Base-by-base conservation (phyloP, 2,329 filamentous ascomycete species). In the Fusarium fracticaudum region DNA sequence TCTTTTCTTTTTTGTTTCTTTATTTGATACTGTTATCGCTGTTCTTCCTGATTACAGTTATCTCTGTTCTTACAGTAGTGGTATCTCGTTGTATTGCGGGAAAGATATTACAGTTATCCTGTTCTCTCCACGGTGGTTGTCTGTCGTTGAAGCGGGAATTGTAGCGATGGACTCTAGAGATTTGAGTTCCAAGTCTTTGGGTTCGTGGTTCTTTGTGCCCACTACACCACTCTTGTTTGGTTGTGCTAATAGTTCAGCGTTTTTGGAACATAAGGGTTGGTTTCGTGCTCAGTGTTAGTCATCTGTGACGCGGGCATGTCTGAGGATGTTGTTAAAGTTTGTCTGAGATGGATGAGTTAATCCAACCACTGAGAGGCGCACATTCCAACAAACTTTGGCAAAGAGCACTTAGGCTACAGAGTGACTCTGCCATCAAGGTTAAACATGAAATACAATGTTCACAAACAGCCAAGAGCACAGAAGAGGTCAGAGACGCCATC, bases 401-500 rank as follows among this genome's bases (percentile, higher is more conserved):
- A 20, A 3, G 12, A 11, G 6, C 3, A 12, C 9, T 14, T 14
- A 20, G 31, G 15, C 22, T 14, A 33, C 12, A 20, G 22, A 24
- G 48, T 1, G 17, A 3, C 22, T 14, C 6, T 20, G 8, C 2
- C 14, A 2, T 6, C 0, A 14, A n/a, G 12, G 5, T 8, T 7
- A 7, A 24, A 14, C 5, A 10, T 4, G 14, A 12, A 14, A 5
- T 6, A 24, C 8, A 0, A 51, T 14, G 0, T 14, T 11, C 12
- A 20, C 17, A 3, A 18, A 5, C 12, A 35, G 11, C 6, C 8
- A 1, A 24, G 17, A 6, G 4, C 8, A 24, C 2, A 35, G n/a
- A 3, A 17, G 3, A 6, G 6, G 4, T 10, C 12, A 4, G 8
- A 35, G 3, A 1, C 2, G 3, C 3, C 8, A 24, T 24, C 3